Evolutionary conservation across 2,329 filamentous ascomycete genomes (phyloP).

Genomic region (Endothia cerciana): DNA sequence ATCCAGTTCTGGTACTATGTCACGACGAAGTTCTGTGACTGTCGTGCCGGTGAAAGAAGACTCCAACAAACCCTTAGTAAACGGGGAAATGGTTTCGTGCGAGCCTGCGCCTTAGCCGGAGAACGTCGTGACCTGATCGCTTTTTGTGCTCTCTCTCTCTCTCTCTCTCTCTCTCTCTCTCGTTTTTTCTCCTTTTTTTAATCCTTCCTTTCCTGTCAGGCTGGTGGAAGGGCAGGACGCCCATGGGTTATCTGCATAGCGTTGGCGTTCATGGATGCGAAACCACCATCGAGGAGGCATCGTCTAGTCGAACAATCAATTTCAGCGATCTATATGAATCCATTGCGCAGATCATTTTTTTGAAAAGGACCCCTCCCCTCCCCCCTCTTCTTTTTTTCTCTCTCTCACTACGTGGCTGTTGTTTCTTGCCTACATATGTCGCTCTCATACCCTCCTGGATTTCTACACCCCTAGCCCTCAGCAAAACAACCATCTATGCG

Average conservation of each 20-base stretch:
- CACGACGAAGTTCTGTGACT: conserved; percentile 7
- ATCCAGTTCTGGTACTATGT: not conserved
- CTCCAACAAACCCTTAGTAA: not conserved
- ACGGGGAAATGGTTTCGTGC: not conserved
- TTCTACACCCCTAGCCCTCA: too few relatives aligned
- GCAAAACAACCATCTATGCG: too few relatives aligned
- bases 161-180: too few relatives aligned
- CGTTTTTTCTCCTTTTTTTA: too few relatives aligned
- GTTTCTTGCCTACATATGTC: too few relatives aligned
- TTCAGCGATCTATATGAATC: not conserved
- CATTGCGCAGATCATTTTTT: not conserved
- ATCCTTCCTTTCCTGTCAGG: too few relatives aligned
- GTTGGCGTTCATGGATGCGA: conserved; percentile 13
- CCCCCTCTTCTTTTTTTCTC: too few relatives aligned
- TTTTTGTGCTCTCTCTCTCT: not conserved
- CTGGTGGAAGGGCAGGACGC: not conserved
- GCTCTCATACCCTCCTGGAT: too few relatives aligned
- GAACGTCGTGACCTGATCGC: not conserved
- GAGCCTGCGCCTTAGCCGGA: not conserved
- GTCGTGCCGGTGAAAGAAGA: conserved; percentile 4
- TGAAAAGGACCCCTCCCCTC: too few relatives aligned
- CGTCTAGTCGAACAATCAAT: conserved; percentile 2
- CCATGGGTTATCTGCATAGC: conserved; percentile 16
- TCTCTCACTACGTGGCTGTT: not conserved
- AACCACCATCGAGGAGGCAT: not conserved